Evolutionary conservation across 78 protist genomes (phyloP).

Genomic region (Guillardia theta): DNA sequence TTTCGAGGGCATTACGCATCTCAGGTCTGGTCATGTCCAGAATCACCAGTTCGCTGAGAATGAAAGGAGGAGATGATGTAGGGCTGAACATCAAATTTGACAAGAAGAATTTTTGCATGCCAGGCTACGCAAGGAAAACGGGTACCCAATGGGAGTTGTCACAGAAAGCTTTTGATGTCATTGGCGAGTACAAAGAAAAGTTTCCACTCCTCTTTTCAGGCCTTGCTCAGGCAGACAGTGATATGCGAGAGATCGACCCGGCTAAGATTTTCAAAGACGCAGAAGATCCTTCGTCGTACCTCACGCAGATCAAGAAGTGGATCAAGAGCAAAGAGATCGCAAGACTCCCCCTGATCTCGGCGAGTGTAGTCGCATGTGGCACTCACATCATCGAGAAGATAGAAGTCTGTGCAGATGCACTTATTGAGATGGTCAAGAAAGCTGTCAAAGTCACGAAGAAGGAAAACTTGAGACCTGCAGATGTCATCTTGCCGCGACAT

Average conservation of each 20-base stretch:
- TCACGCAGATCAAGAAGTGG: no score
- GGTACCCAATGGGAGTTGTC: neutral
- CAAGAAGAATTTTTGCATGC: neutral
- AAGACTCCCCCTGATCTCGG: neutral
- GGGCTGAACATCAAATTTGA: slow-evolving; percentile 17
- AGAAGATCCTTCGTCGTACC: no score
- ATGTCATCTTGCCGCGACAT: no score
- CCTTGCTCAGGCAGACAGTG: neutral
- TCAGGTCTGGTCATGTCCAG: no score
- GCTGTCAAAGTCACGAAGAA: neutral
- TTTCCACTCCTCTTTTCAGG: neutral
- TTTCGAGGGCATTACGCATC: no score
- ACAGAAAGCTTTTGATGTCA: neutral
- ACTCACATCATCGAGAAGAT: neutral
- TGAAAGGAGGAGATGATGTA: neutral
- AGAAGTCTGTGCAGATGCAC: neutral
- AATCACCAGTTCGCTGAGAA: no score
- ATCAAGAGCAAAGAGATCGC: neutral
- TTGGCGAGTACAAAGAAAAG: neutral
- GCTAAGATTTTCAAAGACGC: no score
- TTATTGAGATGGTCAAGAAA: neutral
- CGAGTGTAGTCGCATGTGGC: neutral
- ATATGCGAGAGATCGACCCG: no score
- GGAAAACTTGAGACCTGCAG: no score
- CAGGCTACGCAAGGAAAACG: neutral